These are phyloP conservation scores for Colletotrichum gigasporum DNA, from an alignment of 2,329 filamentous ascomycete species.

Conservation along the genomic window DNA sequence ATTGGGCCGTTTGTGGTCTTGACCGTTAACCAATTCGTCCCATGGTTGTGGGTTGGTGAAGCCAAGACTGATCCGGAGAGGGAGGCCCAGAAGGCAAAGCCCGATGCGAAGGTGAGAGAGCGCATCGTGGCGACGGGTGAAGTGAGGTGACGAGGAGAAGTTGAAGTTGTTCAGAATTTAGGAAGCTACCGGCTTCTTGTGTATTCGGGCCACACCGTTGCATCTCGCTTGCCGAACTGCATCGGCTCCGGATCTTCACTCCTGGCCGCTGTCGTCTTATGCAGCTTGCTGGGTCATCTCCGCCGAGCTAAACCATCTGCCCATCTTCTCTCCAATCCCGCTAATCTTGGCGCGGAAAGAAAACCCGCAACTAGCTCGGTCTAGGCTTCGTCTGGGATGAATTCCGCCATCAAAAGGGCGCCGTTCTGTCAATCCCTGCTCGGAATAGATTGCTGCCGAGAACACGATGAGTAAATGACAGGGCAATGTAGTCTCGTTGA, in stretches of 20 bases:
- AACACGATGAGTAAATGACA: no score
- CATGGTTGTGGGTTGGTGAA: background rate
- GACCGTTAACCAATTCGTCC: slow-evolving; percentile 36
- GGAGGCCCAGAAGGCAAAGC: background rate
- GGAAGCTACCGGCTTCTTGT: no score
- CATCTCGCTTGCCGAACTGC: background rate
- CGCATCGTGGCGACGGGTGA: background rate
- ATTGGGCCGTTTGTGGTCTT: slow-evolving; percentile 44
- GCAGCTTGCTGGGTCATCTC: background rate
- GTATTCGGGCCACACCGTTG: background rate
- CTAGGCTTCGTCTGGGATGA: no score
- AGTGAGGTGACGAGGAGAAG: background rate
- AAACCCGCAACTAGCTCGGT: background rate
- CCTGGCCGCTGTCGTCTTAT: no score
- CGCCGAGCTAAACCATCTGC: background rate
- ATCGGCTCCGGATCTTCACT: background rate
- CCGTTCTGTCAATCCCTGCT: background rate
- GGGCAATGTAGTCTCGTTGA: no score
- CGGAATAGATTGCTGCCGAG: background rate
- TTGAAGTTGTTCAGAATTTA: no score
- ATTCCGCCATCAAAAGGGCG: no score
- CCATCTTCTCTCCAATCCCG: background rate
- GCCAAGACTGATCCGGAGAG: background rate
- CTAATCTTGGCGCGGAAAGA: background rate
- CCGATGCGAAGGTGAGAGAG: background rate